Evolutionary conservation across 768 basidiomycete genomes (phyloP).

Genomic region (Scleroderma citrinum): DNA sequence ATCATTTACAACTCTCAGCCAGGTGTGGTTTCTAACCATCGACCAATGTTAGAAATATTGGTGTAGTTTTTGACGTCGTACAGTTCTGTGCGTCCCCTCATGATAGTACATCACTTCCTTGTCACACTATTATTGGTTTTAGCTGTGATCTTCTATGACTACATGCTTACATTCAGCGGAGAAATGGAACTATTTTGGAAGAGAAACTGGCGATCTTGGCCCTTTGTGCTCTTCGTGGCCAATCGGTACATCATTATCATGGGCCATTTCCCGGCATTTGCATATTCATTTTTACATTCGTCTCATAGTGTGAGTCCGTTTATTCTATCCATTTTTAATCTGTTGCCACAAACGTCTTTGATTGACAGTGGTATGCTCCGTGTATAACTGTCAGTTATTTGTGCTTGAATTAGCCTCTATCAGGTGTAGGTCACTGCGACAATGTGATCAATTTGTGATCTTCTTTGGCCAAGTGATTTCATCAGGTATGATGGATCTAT

Average conservation of each 20-base stretch:
- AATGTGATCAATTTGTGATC: background rate
- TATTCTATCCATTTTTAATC: too few relatives aligned
- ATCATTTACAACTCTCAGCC: too few relatives aligned
- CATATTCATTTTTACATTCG: constrained; percentile 33
- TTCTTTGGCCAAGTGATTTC: background rate
- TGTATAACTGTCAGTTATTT: background rate
- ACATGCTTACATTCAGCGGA: constrained; percentile 33
- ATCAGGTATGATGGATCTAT: background rate
- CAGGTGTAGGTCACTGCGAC: background rate
- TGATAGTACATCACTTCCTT: too few relatives aligned
- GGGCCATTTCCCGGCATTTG: constrained; percentile 34
- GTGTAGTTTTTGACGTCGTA: too few relatives aligned
- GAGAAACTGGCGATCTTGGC: constrained; percentile 25
- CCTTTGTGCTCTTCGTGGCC: constrained; percentile 33
- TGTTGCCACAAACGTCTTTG: too few relatives aligned
- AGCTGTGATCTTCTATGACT: constrained; percentile 44
- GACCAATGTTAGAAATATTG: too few relatives aligned
- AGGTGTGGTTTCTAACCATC: too few relatives aligned
- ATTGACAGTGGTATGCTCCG: background rate
- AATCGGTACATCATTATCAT: constrained; percentile 37
- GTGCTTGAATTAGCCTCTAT: background rate
- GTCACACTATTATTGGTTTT: too few relatives aligned
- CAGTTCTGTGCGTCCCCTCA: too few relatives aligned
- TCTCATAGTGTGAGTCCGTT: too few relatives aligned
- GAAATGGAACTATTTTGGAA: constrained; percentile 44